Evolutionary conservation across 345 rosid species (phyloP), one percentile per base, ranked within the genome.

Genomic region (Angophora floribunda): DNA sequence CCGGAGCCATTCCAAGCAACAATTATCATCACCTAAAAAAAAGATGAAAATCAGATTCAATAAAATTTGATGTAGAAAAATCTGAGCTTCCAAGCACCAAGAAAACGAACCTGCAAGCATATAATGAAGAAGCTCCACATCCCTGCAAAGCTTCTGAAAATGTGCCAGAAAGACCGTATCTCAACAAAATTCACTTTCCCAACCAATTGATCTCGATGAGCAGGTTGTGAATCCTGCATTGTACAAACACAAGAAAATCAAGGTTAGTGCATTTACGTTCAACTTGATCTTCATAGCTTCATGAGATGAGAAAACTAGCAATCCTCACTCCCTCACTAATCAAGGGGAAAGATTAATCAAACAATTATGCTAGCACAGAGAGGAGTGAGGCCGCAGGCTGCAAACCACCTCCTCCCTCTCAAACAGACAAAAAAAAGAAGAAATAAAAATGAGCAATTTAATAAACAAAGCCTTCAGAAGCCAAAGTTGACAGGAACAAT

Each of bases 111-210:
- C 98, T 98, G 99, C 86, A 98, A 91, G 92, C 95, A 96, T 79
- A 98, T 90, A 92, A 98, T 97, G 85, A 95, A 95, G 92, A 98
- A 98, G 89, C 97, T 94, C 99, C 99, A 98, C 99, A 98, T 97
- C 65, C 98, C 97, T 93, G 96, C 99, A 85, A 95, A 98, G 94
- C 99, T 98, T 91, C 99, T 96, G 90, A 98, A 98, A 87, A 97
- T 88, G 92, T 98, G 99, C 98, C 97, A 97, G 93, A 97, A 98
- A 47, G 99, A 92, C 55, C 99, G 97, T 87, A 98, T 97, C 93
- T 98, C 99, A 89, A 98, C 99, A 89, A 98, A 97, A 91, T 98
- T 97, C 87, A 95, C 99, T 92, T 98, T 98, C 84, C 99, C 99
- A 88, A 95, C 94, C 99, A 98, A 97, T 86, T 94, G 93, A 91